Percentiles rank a stretch among this genome's conserved stretches.
Evolutionary conservation across 2,329 filamentous ascomycete genomes (phyloP).

Genomic region (Fusarium gaditjirri): DNA sequence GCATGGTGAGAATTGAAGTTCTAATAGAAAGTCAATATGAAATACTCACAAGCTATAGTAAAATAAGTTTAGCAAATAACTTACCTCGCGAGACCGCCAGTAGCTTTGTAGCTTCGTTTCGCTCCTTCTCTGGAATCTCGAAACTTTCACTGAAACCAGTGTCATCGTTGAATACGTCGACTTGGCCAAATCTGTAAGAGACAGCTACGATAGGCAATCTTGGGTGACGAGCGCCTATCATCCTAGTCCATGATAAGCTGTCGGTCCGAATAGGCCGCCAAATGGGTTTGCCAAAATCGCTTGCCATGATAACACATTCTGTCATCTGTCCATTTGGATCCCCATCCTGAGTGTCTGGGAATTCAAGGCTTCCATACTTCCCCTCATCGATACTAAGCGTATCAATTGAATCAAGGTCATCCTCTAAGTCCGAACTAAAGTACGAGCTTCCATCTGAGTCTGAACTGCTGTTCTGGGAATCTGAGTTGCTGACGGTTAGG

Average conservation of each 20-base stretch:
- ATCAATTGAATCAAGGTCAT: background rate
- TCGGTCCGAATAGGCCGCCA: background rate
- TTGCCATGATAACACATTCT: background rate
- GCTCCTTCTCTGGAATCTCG: too few species aligned
- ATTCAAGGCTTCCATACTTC: background rate
- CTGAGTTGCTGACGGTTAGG: background rate
- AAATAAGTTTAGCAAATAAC: too few species aligned
- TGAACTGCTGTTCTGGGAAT: background rate
- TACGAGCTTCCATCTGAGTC: too few species aligned
- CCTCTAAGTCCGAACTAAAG: background rate
- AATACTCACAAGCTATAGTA: too few species aligned
- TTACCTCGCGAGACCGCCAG: too few species aligned
- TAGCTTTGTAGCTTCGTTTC: too few species aligned
- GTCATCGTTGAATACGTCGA: background rate
- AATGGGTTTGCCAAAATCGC: background rate
- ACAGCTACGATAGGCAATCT: background rate
- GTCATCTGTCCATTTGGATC: background rate
- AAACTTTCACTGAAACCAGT: too few species aligned
- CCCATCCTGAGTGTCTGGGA: fast-evolving
- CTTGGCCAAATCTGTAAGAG: background rate
- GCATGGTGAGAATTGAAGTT: background rate
- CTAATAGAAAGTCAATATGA: background rate
- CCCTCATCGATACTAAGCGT: fast-evolving
- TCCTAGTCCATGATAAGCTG: background rate
- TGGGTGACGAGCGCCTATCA: background rate